Base-by-base conservation (phyloP, 2,329 filamentous ascomycete genomes). In the Paraphaeosphaeria sporulosa region DNA sequence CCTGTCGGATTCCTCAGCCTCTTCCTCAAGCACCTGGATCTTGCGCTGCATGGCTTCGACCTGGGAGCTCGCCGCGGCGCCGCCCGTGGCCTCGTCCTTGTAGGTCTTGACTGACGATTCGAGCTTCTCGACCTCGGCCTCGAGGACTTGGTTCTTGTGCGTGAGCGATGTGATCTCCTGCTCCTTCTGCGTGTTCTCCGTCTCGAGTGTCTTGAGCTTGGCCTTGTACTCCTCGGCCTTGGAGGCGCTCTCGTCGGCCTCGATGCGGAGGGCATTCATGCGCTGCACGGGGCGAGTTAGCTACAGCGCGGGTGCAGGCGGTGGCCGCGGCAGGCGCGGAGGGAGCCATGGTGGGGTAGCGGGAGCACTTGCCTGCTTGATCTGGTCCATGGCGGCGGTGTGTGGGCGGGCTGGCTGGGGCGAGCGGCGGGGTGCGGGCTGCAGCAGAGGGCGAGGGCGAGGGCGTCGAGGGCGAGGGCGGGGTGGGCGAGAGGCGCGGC, bases 101-200 rank as follows among this genome's bases (percentile, higher is more conserved):
- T 90, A 87, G 71, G 96, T 92, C 83, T 93, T 92, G 80, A 97
- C 86, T 73, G 85, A 83, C 66, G 82, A 81, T 85, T 98, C 95
- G 68, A 96, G 86, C 86, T 97, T 97, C 84, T 97, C 94, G 70
- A 97, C 90, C 79, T 98, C 93, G 65, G 80, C 73, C 84, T 98
- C 95, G 62, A 98, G 90, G 63, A 97, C 86, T 75, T 89, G 88
- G 84, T 97, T 97, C 86, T 94, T 96, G 90, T 98, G 94, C 78
- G 90, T 89, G 75, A 98, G 88, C 56, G 95, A 98, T 69, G 92
- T 96, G 81, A 98, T 96, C 81, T 98, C 94, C 83, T 98, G 94
- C 85, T 98, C 95, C 86, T 98, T 98, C 78, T 90, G 86, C 65
- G 97, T 86, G 81, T 93, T 97, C 84, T 98, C 94, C 82, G 97